These are phyloP conservation scores for Ophiostoma piceae DNA, from an alignment of 2,329 filamentous ascomycete species.

Conservation along the genomic window DNA sequence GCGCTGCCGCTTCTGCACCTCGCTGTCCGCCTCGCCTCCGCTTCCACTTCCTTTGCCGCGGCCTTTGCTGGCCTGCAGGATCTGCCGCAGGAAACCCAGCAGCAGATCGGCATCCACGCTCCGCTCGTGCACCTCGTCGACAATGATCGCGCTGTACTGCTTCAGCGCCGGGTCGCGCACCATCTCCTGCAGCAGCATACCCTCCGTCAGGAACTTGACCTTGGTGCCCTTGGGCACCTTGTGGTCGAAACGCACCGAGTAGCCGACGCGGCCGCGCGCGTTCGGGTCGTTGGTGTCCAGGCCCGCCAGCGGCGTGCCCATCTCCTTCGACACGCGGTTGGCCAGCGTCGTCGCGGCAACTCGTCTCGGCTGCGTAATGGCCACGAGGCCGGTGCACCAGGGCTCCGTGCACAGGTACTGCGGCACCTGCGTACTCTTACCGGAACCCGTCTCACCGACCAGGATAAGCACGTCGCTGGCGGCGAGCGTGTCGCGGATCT, in stretches of 20 bases:
- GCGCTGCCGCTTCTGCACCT: conserved; percentile 43
- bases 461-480: conserved; percentile 66
- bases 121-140: conserved; percentile 95
- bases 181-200: conserved; percentile 92
- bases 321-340: conserved; percentile 77
- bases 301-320: conserved; percentile 42
- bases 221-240: conserved; percentile 72
- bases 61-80: conserved; percentile 37
- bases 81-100: conserved; percentile 77
- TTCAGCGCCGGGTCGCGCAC: conserved; percentile 74
- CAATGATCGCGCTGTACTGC: conserved; percentile 82
- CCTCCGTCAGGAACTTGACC: conserved; percentile 93
- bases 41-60: background rate
- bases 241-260: conserved; percentile 91
- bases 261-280: conserved; percentile 66
- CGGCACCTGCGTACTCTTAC: conserved; percentile 94
- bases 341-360: conserved; percentile 92
- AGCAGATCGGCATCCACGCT: conserved; percentile 91
- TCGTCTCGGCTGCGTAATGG: conserved; percentile 88
- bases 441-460: conserved; percentile 90
- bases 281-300: background rate
- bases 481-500: conserved; percentile 55
- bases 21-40: background rate
- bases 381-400: conserved; percentile 87
- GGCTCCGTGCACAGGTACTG: conserved; percentile 75